Evolutionary conservation across 495 filamentous ascomycete genomes (phyloP).

Genomic region (Tuber calosporum): DNA sequence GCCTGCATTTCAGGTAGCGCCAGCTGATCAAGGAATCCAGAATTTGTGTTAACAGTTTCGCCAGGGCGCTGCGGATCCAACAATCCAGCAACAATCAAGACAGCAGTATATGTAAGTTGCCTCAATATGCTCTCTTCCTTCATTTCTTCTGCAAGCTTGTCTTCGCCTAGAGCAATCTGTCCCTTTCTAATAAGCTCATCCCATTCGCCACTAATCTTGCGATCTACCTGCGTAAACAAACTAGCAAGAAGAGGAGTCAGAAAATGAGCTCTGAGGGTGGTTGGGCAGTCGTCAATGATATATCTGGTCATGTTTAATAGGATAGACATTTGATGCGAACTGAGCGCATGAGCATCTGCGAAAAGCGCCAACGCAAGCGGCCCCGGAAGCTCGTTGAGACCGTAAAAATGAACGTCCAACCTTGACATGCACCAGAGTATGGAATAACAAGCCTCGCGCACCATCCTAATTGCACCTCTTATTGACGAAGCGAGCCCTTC

Average conservation of each 20-base stretch:
- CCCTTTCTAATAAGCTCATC: slow-evolving; percentile 57
- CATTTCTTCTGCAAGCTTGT: slow-evolving; percentile 87
- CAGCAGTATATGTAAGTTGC: slow-evolving; percentile 84
- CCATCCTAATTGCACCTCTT: slow-evolving; percentile 74
- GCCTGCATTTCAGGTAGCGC: slow-evolving; percentile 41
- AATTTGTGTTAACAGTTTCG: slow-evolving; percentile 42
- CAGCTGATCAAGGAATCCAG: slow-evolving; percentile 31
- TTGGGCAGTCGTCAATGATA: slow-evolving; percentile 84
- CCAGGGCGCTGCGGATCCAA: slow-evolving; percentile 63
- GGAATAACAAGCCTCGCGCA: slow-evolving; percentile 86
- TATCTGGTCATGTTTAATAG: slow-evolving; percentile 77
- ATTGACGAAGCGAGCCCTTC: slow-evolving; percentile 93
- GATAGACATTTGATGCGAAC: slow-evolving; percentile 85
- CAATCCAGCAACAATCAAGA: slow-evolving; percentile 80
- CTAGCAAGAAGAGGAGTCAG: slow-evolving; percentile 75
- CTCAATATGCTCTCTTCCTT: slow-evolving; percentile 92
- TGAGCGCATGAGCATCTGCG: slow-evolving; percentile 71
- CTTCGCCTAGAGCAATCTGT: slow-evolving; percentile 51
- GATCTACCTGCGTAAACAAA: slow-evolving; percentile 77
- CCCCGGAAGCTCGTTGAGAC: slow-evolving; percentile 71
- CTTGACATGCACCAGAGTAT: slow-evolving; percentile 89
- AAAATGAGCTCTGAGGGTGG: slow-evolving; percentile 67
- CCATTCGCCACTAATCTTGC: slow-evolving; percentile 83
- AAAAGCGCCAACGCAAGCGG: slow-evolving; percentile 81
- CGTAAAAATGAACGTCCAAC: slow-evolving; percentile 81